Base-by-base conservation (phyloP, 176 grass and related monocot species). In the Lolium rigidum region DNA sequence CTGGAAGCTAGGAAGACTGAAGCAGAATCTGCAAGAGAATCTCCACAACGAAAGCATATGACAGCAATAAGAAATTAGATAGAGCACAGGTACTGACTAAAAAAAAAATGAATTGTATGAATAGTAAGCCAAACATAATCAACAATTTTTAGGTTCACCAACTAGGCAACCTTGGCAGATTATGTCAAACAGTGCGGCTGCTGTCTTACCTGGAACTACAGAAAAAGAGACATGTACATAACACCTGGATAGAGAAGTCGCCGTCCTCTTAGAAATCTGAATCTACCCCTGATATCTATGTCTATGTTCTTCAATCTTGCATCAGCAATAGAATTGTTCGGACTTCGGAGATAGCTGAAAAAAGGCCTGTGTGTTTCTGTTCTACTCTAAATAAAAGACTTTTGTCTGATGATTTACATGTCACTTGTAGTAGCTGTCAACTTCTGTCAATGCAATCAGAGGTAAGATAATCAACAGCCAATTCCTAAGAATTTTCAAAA, bases 181-280 rank as follows among this genome's bases (percentile, higher is more conserved):
- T 41, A 39, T 73, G 80, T 90, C 89, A 68, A 90, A 83, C 67
- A 74, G 38, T n/a, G 67, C 74, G 85, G 74, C 80, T 65, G 66
- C 66, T 64, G 79, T 44, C 80, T 73, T 59, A 79, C 74, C 89
- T 87, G 48, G 48, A 90, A 43, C 66, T 60, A 67, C 14, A 67
- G 85, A 87, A 83, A 89, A 90, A 66, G 28, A 46, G 41, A 60
- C 20, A 55, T 44, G 75, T 73, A 64, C 81, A 28, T 79, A 5
- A 66, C 17, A 79, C 74, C 17, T 79, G 84, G 46, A 58, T 65
- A 72, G 13, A 83, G 17, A 65, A 12, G 74, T 80, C 25, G 2
- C 75, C 64, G 4, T 80, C 41, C 20, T 63, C 50, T 82, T 83
- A 56, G 84, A 86, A 83, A 86, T 79, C 3, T 24, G 64, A 82